Base-by-base conservation (phyloP, 257 asterid species). In the Gentiana straminea region DNA sequence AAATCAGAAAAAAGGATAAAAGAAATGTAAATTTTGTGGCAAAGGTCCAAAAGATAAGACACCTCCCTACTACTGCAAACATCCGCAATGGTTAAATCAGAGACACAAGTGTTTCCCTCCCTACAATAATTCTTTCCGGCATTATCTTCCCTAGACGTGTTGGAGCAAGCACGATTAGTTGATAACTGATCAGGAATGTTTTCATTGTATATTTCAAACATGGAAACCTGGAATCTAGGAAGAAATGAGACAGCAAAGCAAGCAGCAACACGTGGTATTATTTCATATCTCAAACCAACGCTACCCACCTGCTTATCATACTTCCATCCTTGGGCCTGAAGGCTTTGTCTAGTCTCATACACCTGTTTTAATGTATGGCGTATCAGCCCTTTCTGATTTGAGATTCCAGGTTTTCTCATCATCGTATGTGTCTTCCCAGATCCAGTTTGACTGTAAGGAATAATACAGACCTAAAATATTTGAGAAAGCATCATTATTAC, bases 391-490 rank as follows among this genome's bases (percentile, higher is more conserved):
- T 88, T 86, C 67, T 81, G 86, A 59, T 86, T 86, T 7, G 64
- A 58, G 45, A 47, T 60, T 52, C 83, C 85, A 8, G 94, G 84
- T 60, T 75, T 85, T 5, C 99, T 95, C 99, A 92, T 92, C 99
- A 92, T 13, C 24, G 24, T 24, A 24, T 24, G 24, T 24, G 24
- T 24, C 24, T 24, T 24, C 24, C 24, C 24, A 24, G 95, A 92
- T 54, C 99, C 97, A 37, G 99, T 88, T 72, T 92, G 99, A 55
- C 97, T 97, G 35, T 92, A 92, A 7, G 99, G 97, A 79, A 92
- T 88, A 43, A 88, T 92, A 52, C 94, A 88, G 32, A 92, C 98
- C 98, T 92, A 80, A 57, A 61, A 24, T 33, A 57, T 37, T 58
- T 50, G 33, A 33, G 37, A 3, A 24, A 45, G 52, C 45, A 9